A percentile compares a stretch with the other conserved stretches of the same genome.
Evolutionary conservation across 2,329 filamentous ascomycete species (phyloP).

Genomic region (Colletotrichum brevisporum): DNA sequence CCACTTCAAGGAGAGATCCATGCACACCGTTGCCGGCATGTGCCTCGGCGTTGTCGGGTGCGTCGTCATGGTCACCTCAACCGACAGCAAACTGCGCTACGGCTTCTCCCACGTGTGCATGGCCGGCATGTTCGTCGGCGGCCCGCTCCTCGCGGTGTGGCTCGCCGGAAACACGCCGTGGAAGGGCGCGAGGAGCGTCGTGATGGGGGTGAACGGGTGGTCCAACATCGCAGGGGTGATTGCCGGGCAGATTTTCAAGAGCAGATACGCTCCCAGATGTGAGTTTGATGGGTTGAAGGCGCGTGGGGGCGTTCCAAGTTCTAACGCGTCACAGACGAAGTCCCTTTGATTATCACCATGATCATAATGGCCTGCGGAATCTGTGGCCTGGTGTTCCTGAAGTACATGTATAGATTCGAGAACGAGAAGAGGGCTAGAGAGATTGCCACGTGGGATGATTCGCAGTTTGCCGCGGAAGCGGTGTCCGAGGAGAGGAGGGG

Average conservation of each 20-base stretch:
- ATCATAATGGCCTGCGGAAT: conserved; percentile 41
- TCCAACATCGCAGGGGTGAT: conserved; percentile 48
- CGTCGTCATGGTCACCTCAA: conserved; percentile 43
- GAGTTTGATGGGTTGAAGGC: neutral
- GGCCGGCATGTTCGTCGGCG: conserved; percentile 59
- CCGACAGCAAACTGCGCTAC: conserved; percentile 41
- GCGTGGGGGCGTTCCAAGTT: neutral
- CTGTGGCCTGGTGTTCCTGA: conserved; percentile 37
- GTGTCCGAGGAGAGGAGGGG: conserved; percentile 22
- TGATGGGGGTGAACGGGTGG: conserved; percentile 69
- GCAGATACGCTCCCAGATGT: conserved; percentile 43
- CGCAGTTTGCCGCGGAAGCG: conserved; percentile 21
- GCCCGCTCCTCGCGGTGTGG: conserved; percentile 66
- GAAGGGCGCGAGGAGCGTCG: conserved; percentile 57
- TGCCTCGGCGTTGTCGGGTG: conserved; percentile 41
- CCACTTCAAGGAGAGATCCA: conserved; percentile 42
- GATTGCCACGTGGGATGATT: conserved; percentile 39
- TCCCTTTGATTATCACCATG: conserved; percentile 40
- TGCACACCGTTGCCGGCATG: conserved; percentile 43
- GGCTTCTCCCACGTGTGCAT: conserved; percentile 44
- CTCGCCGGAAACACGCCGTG: conserved; percentile 67
- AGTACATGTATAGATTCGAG: conserved; percentile 40
- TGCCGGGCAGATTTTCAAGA: conserved; percentile 45
- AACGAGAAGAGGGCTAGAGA: conserved; percentile 35
- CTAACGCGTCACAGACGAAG: conserved; percentile 19